These are phyloP conservation scores for Primulina huaijiensis DNA, from an alignment of 257 asterid genomes.

Conservation along the genomic window DNA sequence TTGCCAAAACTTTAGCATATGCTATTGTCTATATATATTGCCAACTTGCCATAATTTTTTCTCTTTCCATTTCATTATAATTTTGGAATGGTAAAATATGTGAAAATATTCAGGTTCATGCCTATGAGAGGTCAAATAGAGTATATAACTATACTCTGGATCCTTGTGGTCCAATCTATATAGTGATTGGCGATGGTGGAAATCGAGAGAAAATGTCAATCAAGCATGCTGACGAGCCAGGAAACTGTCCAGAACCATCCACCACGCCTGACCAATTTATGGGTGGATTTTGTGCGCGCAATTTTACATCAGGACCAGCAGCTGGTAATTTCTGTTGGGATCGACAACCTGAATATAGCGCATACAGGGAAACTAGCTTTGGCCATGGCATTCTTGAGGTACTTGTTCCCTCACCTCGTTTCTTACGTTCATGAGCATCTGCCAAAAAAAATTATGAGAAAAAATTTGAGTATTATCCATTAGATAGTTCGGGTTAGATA, in stretches of 20 bases:
- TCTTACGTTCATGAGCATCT: too few relatives aligned
- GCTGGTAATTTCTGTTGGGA: slow-evolving; percentile 93
- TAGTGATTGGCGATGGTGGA: slow-evolving; percentile 93
- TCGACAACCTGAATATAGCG: slow-evolving; percentile 85
- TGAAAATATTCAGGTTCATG: slow-evolving; percentile 63
- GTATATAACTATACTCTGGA: slow-evolving; percentile 82
- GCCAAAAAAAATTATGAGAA: too few relatives aligned
- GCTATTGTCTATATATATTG: neutral
- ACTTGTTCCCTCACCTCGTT: neutral
- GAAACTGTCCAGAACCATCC: slow-evolving; percentile 71
- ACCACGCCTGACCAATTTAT: slow-evolving; percentile 62
- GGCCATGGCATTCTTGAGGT: slow-evolving; percentile 97
- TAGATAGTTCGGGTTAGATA: too few relatives aligned
- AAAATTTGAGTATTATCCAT: too few relatives aligned
- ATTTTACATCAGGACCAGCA: slow-evolving; percentile 87
- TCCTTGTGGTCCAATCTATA: slow-evolving; percentile 80
- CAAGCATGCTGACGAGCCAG: slow-evolving; percentile 66
- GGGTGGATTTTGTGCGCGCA: slow-evolving; percentile 85
- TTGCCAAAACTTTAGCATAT: neutral
- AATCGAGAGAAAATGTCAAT: slow-evolving; percentile 87
- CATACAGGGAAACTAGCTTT: slow-evolving; percentile 83
- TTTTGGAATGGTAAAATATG: neutral
- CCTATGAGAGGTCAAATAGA: slow-evolving; percentile 91
- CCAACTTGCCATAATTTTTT: neutral
- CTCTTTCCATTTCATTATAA: neutral